These are phyloP conservation scores for Dendrothele bispora DNA, from an alignment of 768 basidiomycete species.

Conservation along the genomic window DNA sequence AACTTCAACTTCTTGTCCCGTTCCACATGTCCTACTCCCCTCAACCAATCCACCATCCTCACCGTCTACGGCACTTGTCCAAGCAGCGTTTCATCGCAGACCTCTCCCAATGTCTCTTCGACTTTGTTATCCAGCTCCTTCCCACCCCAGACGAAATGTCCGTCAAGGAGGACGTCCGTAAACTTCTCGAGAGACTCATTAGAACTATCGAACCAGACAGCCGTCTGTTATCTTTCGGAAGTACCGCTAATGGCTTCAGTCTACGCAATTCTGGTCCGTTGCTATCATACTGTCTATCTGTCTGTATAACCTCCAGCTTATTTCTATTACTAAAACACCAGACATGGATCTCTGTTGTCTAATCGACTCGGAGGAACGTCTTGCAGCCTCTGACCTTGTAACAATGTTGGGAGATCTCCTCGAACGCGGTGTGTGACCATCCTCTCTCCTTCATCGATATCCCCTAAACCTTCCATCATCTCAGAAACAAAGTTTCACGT, in stretches of 20 bases:
- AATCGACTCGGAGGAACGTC: slow-evolving; percentile 82
- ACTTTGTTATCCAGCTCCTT: slow-evolving; percentile 90
- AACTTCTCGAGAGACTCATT: slow-evolving; percentile 92
- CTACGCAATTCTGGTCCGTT: slow-evolving; percentile 85
- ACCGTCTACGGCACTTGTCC: slow-evolving; percentile 33
- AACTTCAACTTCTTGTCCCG: no score
- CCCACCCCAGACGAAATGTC: slow-evolving; percentile 88
- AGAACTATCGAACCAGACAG: slow-evolving; percentile 92
- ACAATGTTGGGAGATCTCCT: slow-evolving; percentile 91
- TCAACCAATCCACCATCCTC: slow-evolving; percentile 12
- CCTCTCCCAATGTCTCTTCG: slow-evolving; percentile 88
- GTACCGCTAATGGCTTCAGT: slow-evolving; percentile 96
- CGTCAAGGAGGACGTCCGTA: slow-evolving; percentile 95
- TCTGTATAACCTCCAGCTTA: no score
- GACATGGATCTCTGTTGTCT: slow-evolving; percentile 99
- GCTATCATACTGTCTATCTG: slow-evolving; percentile 3
- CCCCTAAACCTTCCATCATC: slow-evolving; percentile 11
- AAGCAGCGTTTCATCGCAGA: slow-evolving; percentile 73
- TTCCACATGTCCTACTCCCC: background rate
- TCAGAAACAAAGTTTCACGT: slow-evolving; percentile 94
- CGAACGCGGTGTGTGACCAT: slow-evolving; percentile 72
- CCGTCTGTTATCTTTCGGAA: slow-evolving; percentile 90
- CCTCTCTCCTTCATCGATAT: slow-evolving; percentile 2
- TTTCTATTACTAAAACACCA: slow-evolving; percentile 31
- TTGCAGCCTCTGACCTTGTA: slow-evolving; percentile 86